Conservation (phyloP, 306 rosid species). For the Glycine latifolia region DNA sequence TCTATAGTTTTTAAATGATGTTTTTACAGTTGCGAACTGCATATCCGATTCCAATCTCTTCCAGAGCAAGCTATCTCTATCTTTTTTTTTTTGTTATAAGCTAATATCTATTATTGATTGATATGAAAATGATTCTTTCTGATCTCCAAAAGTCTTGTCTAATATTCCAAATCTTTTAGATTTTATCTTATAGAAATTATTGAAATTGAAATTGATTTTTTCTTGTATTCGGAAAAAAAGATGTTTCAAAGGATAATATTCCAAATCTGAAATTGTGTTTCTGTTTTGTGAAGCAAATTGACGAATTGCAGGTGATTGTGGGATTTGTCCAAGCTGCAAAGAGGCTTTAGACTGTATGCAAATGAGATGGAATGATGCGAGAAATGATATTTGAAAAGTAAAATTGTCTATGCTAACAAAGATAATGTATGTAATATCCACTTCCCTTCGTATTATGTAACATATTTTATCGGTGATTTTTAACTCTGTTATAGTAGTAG, state of each 20-base stretch:
- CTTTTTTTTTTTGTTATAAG: too few relatives aligned
- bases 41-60: conserved; percentile 23
- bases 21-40: conserved; percentile 13
- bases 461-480: conserved; percentile 48
- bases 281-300: conserved; percentile 80
- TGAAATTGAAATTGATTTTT: too few relatives aligned
- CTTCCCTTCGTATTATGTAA: conserved; percentile 68
- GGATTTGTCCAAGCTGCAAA: conserved; percentile 97
- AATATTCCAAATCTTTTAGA: neutral
- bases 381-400: conserved; percentile 41
- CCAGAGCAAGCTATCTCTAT: neutral
- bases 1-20: neutral
- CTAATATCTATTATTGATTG: neutral
- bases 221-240: too few relatives aligned
- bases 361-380: conserved; percentile 58
- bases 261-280: neutral
- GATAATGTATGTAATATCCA: conserved; percentile 59
- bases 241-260: too few relatives aligned
- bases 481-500: conserved; percentile 53
- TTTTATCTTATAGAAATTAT: too few relatives aligned
- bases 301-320: conserved; percentile 93
- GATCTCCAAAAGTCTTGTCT: neutral
- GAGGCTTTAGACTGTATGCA: conserved; percentile 87
- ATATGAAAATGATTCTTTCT: neutral
- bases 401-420: conserved; percentile 70